Evolutionary conservation across 2,329 filamentous ascomycete genomes (phyloP).

Genomic region (Chrysosporium queenslandicum): DNA sequence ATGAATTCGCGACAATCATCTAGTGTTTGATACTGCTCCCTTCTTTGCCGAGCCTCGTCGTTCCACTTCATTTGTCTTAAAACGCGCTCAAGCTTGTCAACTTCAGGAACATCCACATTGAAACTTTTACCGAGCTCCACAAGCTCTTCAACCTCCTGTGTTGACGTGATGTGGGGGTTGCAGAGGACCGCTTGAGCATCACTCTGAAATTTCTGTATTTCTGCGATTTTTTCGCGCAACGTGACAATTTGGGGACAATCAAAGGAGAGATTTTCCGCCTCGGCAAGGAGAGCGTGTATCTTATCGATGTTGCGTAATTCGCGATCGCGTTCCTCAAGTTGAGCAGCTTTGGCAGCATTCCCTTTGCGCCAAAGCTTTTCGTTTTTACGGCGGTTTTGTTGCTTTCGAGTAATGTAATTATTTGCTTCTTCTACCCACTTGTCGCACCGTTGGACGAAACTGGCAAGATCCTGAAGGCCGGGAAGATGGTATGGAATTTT

Average conservation of each 20-base stretch:
- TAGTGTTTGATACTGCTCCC: slow-evolving; percentile 59
- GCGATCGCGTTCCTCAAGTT: slow-evolving; percentile 71
- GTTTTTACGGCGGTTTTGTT: slow-evolving; percentile 91
- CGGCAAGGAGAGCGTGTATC: slow-evolving; percentile 70
- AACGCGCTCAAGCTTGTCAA: slow-evolving; percentile 69
- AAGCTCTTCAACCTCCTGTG: slow-evolving; percentile 74
- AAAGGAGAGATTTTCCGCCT: slow-evolving; percentile 81
- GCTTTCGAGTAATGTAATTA: slow-evolving; percentile 91
- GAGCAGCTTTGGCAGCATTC: slow-evolving; percentile 59
- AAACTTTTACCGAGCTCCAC: slow-evolving; percentile 83
- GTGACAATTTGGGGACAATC: slow-evolving; percentile 84
- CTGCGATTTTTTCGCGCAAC: slow-evolving; percentile 72
- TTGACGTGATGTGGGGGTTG: slow-evolving; percentile 53
- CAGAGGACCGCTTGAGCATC: slow-evolving; percentile 62
- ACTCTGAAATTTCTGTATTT: slow-evolving; percentile 74
- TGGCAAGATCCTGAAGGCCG: slow-evolving; percentile 68
- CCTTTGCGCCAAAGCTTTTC: slow-evolving; percentile 75
- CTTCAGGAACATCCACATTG: slow-evolving; percentile 82
- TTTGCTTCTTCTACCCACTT: slow-evolving; percentile 97
- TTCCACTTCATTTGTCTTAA: slow-evolving; percentile 85
- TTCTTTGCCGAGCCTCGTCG: slow-evolving; percentile 59
- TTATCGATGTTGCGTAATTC: slow-evolving; percentile 83
- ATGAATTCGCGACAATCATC: slow-evolving; percentile 72
- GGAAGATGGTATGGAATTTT: slow-evolving; percentile 85
- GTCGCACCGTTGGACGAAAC: slow-evolving; percentile 92